phyloP scores from a whole-genome alignment of 768 basidiomycete species.

The Pleurotus salmoneostramineus region DNA sequence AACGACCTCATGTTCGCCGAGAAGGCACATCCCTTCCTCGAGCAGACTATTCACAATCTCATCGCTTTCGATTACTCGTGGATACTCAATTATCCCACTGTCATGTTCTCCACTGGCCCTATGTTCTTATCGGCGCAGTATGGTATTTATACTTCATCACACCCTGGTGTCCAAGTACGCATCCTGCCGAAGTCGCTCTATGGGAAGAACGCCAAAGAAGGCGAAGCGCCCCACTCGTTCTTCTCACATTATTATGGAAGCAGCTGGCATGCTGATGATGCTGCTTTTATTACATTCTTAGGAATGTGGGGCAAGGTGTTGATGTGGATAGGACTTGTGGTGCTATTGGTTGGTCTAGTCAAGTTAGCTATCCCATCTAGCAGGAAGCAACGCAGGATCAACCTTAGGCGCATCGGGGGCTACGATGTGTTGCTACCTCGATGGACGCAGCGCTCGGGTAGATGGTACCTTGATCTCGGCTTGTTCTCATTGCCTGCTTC shows the following conservation, averaged over 20 bases:
- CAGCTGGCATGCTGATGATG: slow-evolving; percentile 98
- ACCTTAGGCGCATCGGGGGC: slow-evolving; percentile 58
- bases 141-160: slow-evolving; percentile 74
- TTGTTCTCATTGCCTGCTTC: slow-evolving; percentile 47
- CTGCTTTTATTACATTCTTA: slow-evolving; percentile 94
- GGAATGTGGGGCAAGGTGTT: slow-evolving; percentile 82
- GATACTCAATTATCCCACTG: slow-evolving; percentile 96
- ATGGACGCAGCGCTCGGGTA: slow-evolving; percentile 63
- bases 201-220: slow-evolving; percentile 87
- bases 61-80: slow-evolving; percentile 90
- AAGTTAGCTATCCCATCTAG: slow-evolving; percentile 50
- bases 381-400: slow-evolving; percentile 54
- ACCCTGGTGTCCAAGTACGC: slow-evolving; percentile 72
- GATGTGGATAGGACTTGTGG: slow-evolving; percentile 78
- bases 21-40: slow-evolving; percentile 83
- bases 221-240: slow-evolving; percentile 86
- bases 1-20: slow-evolving; percentile 96
- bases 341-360: slow-evolving; percentile 68
- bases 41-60: slow-evolving; percentile 90
- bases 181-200: slow-evolving; percentile 96
- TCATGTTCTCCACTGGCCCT: slow-evolving; percentile 99
- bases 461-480: slow-evolving; percentile 71
- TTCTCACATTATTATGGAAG: slow-evolving; percentile 98
- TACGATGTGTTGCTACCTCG: slow-evolving; percentile 81
- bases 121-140: slow-evolving; percentile 98